Percentiles rank a stretch among this genome's conserved stretches.
These are phyloP conservation scores for Mycena kentingensis DNA, from an alignment of 768 basidiomycete species.

Conservation along the genomic window DNA sequence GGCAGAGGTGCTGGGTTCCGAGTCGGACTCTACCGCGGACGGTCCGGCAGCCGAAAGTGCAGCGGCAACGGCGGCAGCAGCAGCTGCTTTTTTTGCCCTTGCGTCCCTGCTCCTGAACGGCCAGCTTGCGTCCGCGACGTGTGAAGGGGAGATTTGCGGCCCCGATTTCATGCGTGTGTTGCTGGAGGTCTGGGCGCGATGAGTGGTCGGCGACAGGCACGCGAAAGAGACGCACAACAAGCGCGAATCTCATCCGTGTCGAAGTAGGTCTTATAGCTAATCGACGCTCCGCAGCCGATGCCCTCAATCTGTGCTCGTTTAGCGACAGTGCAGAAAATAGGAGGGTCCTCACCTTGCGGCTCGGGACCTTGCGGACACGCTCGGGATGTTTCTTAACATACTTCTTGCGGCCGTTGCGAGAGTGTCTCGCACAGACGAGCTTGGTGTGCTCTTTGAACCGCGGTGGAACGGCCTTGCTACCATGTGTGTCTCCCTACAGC, in stretches of 20 bases:
- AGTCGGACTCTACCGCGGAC: neutral
- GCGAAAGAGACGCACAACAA: conserved; percentile 60
- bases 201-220: conserved; percentile 8
- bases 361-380: conserved; percentile 84
- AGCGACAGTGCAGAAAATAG: conserved; percentile 5
- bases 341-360: conserved; percentile 68
- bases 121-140: conserved; percentile 75
- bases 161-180: conserved; percentile 82
- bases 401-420: conserved; percentile 83
- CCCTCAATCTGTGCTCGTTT: conserved; percentile 68
- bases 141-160: conserved; percentile 77
- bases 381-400: conserved; percentile 91
- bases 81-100: conserved; percentile 32
- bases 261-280: conserved; percentile 87
- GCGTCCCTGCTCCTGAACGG: conserved; percentile 57
- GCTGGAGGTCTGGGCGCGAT: conserved; percentile 57
- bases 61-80: no score
- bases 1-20: conserved; percentile 23
- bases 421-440: conserved; percentile 85
- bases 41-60: no score
- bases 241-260: conserved; percentile 81
- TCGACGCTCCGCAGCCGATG: conserved; percentile 78
- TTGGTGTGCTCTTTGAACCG: conserved; percentile 91
- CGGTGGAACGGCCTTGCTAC: conserved; percentile 84
- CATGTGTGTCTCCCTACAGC: conserved; percentile 73